Conservation (phyloP, 2,329 filamentous ascomycete genomes). For the Ceratocystiopsis brevicomis region DNA sequence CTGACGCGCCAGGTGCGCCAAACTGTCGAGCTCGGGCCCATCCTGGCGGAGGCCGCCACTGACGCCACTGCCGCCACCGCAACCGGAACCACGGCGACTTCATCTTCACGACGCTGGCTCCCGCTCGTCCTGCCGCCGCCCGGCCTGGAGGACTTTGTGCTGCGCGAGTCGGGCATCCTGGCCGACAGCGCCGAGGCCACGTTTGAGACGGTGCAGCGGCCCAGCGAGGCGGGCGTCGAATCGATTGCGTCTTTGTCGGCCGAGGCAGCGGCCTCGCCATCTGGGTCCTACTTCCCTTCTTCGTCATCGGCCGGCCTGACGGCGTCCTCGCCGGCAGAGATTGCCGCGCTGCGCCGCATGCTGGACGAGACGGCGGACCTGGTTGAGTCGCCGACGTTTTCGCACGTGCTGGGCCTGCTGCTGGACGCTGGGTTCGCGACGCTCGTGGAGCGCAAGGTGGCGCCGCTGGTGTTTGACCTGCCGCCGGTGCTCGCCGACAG, state of each 20-base stretch:
- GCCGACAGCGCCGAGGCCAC: slow-evolving; percentile 27
- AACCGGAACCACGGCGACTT: neutral
- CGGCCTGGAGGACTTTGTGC: slow-evolving; percentile 64
- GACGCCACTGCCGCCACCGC: no score
- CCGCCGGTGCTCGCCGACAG: slow-evolving; percentile 14
- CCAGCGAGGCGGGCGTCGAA: slow-evolving; percentile 14
- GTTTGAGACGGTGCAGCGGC: slow-evolving; percentile 3
- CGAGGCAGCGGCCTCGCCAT: neutral
- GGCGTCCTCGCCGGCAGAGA: slow-evolving; percentile 17
- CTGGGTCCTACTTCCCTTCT: neutral
- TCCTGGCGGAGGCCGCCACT: slow-evolving; percentile 3
- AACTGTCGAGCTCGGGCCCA: slow-evolving; percentile 45
- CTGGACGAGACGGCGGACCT: slow-evolving; percentile 93
- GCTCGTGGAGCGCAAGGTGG: slow-evolving; percentile 66
- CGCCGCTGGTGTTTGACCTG: slow-evolving; percentile 57
- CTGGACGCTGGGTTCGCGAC: slow-evolving; percentile 76
- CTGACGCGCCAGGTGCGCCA: slow-evolving; percentile 69
- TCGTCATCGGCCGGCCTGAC: slow-evolving; percentile 4
- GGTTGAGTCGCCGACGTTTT: slow-evolving; percentile 82
- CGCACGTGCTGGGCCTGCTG: slow-evolving; percentile 65
- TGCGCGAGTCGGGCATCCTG: slow-evolving; percentile 68
- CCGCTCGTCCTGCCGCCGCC: slow-evolving; percentile 62
- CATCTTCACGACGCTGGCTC: slow-evolving; percentile 42
- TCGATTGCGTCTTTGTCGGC: no score
- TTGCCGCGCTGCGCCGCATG: slow-evolving; percentile 52